A percentile compares a stretch with the other conserved stretches of the same genome.
Evolutionary conservation across 805 yeast genomes (phyloP).

Genomic region (Metschnikowia corniflorae): DNA sequence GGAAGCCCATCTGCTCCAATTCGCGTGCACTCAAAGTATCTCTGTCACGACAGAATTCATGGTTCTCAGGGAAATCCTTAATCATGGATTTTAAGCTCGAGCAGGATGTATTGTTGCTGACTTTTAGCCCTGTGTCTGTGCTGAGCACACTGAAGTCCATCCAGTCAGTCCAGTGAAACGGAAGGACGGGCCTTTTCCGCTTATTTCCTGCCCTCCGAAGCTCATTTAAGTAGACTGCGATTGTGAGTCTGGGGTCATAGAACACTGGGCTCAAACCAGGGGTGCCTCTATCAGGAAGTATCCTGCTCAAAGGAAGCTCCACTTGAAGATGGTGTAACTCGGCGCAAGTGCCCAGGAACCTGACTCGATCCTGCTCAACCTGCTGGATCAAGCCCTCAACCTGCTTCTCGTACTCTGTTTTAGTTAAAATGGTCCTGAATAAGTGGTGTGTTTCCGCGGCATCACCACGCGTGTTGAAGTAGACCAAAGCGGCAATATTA

Average conservation of each 20-base stretch:
- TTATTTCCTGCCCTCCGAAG: constrained; percentile 4
- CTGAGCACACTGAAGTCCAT: constrained; percentile 37
- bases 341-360: too few relatives aligned
- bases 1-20: constrained; percentile 22
- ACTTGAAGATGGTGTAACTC: constrained; percentile 11
- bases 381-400: too few relatives aligned
- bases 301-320: constrained; percentile 5
- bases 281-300: constrained; percentile 1
- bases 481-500: too few relatives aligned
- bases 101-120: not conserved
- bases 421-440: too few relatives aligned
- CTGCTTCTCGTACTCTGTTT: too few relatives aligned
- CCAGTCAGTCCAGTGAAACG: constrained; percentile 60
- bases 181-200: constrained; percentile 10
- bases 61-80: too few relatives aligned
- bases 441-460: too few relatives aligned
- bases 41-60: constrained; percentile 22
- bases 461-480: too few relatives aligned
- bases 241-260: constrained; percentile 57
- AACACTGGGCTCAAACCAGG: constrained; percentile 20
- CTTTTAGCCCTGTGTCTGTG: not conserved
- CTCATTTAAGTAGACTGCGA: constrained; percentile 45
- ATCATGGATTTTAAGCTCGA: not conserved
- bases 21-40: constrained; percentile 19
- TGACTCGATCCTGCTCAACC: too few relatives aligned